Base-by-base conservation (phyloP, 306 rosid species). In the Casuarina cunninghamiana region DNA sequence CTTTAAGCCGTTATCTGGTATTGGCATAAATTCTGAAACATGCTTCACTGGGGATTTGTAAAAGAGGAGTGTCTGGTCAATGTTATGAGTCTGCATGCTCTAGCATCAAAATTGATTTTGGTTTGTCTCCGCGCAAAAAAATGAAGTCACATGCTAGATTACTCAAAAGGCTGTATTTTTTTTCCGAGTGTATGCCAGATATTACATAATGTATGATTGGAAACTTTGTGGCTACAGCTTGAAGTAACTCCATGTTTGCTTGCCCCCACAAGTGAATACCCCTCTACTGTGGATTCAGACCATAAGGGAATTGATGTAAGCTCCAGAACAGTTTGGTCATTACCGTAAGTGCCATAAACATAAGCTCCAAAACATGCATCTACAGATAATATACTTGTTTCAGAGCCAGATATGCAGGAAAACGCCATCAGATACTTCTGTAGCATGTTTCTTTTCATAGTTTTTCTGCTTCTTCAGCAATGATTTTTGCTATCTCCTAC, bases 171-270 rank as follows among this genome's bases (percentile, higher is more conserved):
- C 48, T 39, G 55, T 38, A 54, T 70, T 41, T 70, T 55, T 44
- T 57, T 46, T 37, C 21, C 17, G 50, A 32, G 49, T 77, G 51
- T 77, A 35, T 38, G 74, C 26, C 6, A 21, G 69, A 74, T 71
- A 39, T 66, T 32, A 66, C n/a, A 53, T 79, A 32, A 53, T 42
- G 44, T 72, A 74, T 66, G 71, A 82, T 79, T 84, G 80, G 49
- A 41, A 51, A 81, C 42, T 71, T 84, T 79, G 46, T 86, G 75
- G 72, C 79, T 84, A 73, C 97, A 94, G 97, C 95, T 92, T 74
- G 95, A 94, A 83, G 97, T 94, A 71, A 89, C 83, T 88, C 98
- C 98, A 69, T 94, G 92, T 80, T 83, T 94, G 84, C 97, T 94
- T 55, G 88, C 97, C 78, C 81, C 97, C 37, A 72, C 87, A 71